phyloP scores from a whole-genome alignment of 352 stramenopile species.

The Globisporangium mamillatum region DNA sequence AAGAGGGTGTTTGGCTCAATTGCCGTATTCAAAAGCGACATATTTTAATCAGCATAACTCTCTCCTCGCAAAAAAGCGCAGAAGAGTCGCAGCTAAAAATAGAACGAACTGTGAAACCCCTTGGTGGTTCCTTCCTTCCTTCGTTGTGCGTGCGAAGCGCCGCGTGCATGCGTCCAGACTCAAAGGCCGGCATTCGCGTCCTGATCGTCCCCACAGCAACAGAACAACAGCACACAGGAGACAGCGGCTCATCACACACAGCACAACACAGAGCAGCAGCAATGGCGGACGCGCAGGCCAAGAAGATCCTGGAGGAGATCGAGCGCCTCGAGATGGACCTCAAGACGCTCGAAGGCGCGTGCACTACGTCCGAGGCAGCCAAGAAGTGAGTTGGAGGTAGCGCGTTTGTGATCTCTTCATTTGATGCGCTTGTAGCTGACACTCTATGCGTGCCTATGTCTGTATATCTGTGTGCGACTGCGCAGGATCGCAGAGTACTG shows the following conservation, averaged over 20 bases:
- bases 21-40: neutral
- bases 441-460: neutral
- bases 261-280: too few species aligned
- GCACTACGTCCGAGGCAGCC: conserved; percentile 73
- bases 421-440: neutral
- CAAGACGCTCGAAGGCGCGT: conserved; percentile 73
- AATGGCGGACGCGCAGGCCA: conserved; percentile 63
- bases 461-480: neutral
- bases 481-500: conserved; percentile 71
- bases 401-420: neutral
- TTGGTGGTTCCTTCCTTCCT: neutral
- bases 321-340: conserved; percentile 74
- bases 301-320: conserved; percentile 81
- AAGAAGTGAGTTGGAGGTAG: conserved; percentile 56
- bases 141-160: neutral
- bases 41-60: neutral
- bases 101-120: neutral
- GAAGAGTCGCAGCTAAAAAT: neutral
- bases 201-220: neutral
- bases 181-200: neutral
- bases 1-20: neutral
- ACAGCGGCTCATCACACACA: neutral
- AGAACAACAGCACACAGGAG: neutral
- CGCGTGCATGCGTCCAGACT: neutral
- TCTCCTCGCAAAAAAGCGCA: neutral